Base-by-base conservation (phyloP, 2,329 filamentous ascomycete genomes). In the Fusarium tricinctum region DNA sequence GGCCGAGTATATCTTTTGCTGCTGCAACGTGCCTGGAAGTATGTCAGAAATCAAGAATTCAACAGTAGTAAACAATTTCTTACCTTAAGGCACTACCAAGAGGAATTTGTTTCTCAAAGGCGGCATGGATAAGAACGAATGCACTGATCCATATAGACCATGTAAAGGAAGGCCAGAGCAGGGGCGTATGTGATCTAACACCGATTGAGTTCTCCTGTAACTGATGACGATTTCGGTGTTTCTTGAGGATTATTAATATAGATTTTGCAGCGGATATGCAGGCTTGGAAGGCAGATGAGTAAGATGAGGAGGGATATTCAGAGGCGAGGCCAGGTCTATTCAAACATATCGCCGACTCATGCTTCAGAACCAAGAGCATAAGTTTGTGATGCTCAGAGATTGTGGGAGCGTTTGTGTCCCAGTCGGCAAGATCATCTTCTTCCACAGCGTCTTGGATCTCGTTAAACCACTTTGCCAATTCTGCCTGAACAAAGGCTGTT, bases 61-160 rank as follows among this genome's bases (percentile, higher is more conserved):
- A 1, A 17, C 3, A 8, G 2, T 8, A 15, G 1, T 8, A 1
- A 9, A 8, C 8, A 14, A 78, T 1, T 38, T 10, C 9, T 38
- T 8, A 84, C 79, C 80, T 81, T 5, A 80, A 64, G 1, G 81
- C 81, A 15, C 78, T 78, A 0, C 74, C 58, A 0, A 78, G 61
- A 1, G 81, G 76, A 5, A 84, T 73, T 32, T 85, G 79, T 1
- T 78, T 77, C 61, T 83, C 81, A 63, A 81, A 82, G 0, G 82
- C 83, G 6, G 84, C 84, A 51, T 84, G 83, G 5, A 85, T 80
- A 6, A 86, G 70, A 20, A 86, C 81, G 39, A 86, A 83, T 2
- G 82, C 82, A 58, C 83, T 84, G 66, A 86, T 86, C 84, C 84
- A 86, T 0, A 83, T 77, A 2, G 81, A 81, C 84, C 84, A 86